Base-by-base conservation (phyloP, 2,329 filamentous ascomycete species). In the Curvularia lunata region DNA sequence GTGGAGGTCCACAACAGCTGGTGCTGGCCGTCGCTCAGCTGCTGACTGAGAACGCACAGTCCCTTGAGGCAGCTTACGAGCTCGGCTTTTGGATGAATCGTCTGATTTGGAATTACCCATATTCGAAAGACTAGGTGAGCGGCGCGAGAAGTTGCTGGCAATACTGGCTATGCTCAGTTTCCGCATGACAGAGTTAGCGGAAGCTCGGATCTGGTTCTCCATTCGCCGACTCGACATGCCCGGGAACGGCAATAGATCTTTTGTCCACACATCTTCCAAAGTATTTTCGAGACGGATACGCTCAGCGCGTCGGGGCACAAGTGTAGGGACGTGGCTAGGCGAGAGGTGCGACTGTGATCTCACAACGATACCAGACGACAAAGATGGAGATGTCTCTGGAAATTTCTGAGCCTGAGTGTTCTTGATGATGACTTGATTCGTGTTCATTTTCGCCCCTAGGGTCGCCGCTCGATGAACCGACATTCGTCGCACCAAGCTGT, bases 81-180 rank as follows among this genome's bases (percentile, higher is more conserved):
- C 62, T 45, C 59, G 67, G 49, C 67, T 71, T 25, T 72, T 65
- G 34, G 69, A 69, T 0, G 72, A 76, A 37, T 77, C 75, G 37
- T 77, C 75, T 25, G 71, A 75, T 5, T 71, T 70, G 12, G 69
- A 66, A 59, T 76, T 73, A 56, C 73, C 76, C 48, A 78, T 68
- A 57, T 77, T 81, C 1, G 77, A 80, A 64, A 81, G 79, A 63
- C 88, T 91, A 38, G 81, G 82, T 1, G 90, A 90, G 56, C 89
- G 86, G 66, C 88, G 90, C 37, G 86, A 85, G 71, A 96, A 93
- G 47, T 89, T 89, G 64, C 85, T 89, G 13, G 90, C 85, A 63
- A 95, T 89, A 74, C 88, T 92, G 48, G 89, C 88, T 69, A 91
- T 88, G 76, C 91, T 96, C 62, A 97, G 84, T 73, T 93, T 96